A percentile compares a stretch with the other conserved stretches of the same genome.
phyloP scores from a whole-genome alignment of 2,329 filamentous ascomycete genomes.

The Cercospora sp. region DNA sequence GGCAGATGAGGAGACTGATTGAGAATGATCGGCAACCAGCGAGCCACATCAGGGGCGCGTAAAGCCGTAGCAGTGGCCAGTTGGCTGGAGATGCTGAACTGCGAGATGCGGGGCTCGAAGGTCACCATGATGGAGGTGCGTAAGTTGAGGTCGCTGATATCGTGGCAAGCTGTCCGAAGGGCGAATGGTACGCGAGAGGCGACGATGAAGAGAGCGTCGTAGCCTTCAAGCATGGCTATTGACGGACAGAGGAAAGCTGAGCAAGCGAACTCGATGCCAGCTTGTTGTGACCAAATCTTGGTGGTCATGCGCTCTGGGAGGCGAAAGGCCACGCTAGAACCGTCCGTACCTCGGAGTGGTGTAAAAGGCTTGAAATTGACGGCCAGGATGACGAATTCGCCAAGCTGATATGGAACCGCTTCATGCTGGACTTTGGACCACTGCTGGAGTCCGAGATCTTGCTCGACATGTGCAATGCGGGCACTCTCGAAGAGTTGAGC shows the following conservation, averaged over 20 bases:
- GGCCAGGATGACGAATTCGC: slow-evolving; percentile 20
- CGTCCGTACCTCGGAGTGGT: slow-evolving; percentile 15
- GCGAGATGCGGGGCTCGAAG: slow-evolving; percentile 9
- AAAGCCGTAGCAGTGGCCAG: slow-evolving; percentile 18
- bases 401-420: slow-evolving; percentile 19
- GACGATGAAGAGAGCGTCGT: slow-evolving; percentile 22
- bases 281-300: slow-evolving; percentile 2
- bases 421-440: slow-evolving; percentile 22
- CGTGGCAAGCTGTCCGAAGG: slow-evolving; percentile 3
- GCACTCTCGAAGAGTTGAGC: slow-evolving; percentile 24
- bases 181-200: background rate
- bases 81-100: slow-evolving; percentile 13
- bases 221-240: slow-evolving; percentile 11
- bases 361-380: slow-evolving; percentile 18
- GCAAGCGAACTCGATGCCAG: background rate
- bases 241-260: background rate
- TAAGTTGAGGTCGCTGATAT: background rate
- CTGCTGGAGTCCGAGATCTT: slow-evolving; percentile 16
- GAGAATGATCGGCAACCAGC: slow-evolving; percentile 22
- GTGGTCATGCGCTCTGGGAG: slow-evolving; percentile 21
- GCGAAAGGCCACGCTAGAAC: slow-evolving; percentile 50
- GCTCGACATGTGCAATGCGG: slow-evolving; percentile 17
- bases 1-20: slow-evolving; percentile 20
- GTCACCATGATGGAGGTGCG: slow-evolving; percentile 1
- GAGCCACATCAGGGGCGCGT: slow-evolving; percentile 11